These are phyloP conservation scores for Niebla homalea DNA, from an alignment of 495 filamentous ascomycete genomes.

Conservation along the genomic window DNA sequence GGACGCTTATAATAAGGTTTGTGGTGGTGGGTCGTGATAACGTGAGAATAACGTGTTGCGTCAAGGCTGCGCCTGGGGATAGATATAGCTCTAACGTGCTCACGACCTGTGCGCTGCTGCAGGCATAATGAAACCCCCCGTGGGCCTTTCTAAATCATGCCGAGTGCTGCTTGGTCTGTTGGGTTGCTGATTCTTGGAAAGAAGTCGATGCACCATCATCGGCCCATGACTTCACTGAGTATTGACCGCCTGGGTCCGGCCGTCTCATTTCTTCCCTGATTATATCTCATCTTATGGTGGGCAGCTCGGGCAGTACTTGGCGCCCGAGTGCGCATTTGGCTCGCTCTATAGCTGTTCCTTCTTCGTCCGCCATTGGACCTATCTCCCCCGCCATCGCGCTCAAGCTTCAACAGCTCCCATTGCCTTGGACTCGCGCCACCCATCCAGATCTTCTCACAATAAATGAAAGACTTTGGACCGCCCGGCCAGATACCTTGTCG, in stretches of 20 bases:
- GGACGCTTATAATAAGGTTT: slow-evolving; percentile 8
- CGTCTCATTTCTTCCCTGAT: no score
- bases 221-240: slow-evolving; percentile 3
- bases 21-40: background rate
- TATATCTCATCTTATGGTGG: no score
- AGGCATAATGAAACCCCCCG: no score
- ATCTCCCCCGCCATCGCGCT: slow-evolving; percentile 9
- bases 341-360: no score
- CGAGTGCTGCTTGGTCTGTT: background rate
- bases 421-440: slow-evolving; percentile 14
- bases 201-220: background rate
- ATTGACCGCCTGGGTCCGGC: background rate
- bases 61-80: background rate
- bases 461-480: slow-evolving; percentile 13
- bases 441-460: slow-evolving; percentile 19
- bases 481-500: slow-evolving; percentile 19
- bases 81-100: no score
- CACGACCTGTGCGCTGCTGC: no score
- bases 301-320: no score
- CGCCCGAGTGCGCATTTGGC: no score
- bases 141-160: background rate
- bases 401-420: slow-evolving; percentile 10
- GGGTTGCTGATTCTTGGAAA: background rate
- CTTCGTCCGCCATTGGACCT: background rate
- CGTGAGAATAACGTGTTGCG: background rate